Evolutionary conservation across 352 stramenopile genomes (phyloP), one percentile per base, ranked within the genome.

Genomic region (Elongisporangium anandrum): DNA sequence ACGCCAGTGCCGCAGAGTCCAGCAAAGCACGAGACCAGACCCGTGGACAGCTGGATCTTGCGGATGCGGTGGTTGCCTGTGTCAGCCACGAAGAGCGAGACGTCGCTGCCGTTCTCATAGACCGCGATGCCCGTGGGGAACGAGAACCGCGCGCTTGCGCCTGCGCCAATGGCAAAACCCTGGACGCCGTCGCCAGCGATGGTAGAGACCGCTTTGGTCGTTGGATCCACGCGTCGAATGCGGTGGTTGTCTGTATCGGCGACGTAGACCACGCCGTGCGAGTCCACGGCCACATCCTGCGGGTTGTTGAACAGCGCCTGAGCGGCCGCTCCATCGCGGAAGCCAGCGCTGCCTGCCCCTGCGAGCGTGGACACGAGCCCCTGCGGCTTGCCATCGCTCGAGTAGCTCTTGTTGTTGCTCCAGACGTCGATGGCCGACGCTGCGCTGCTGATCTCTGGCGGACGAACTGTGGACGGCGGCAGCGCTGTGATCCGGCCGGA

Each of bases 161-260:
- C 65, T 3, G 64, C 58, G 1, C 81, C 82, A 19, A 93, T 81
- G 12, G 59, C 29, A 55, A 72, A 79, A 0, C 83, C 78, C 52
- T 85, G 57, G 2, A 61, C 58, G 1, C 78, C 77, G n/a, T 83
- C 64, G 5, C 84, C 81, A 19, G 79, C 80, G 3, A 92, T 54
- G 1, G 81, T 93, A 1, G 73, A 63, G 15, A 90, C 82, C 1
- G 45, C 67, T 26, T 80, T 64, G 0, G 69, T 77, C 2, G 29
- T 60, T 0, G 74, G 68, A 50, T 92, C 78, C 34, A 97, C 89
- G 34, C 75, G 75, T n/a, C 93, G 73, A 41, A 98, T 97, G 10
- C 87, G 54, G 66, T 98, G 95, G 70, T 99, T 99, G 38, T 88
- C 87, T 17, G 87, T 98, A 69, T 99, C 96, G 1, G 92, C 92